These are phyloP conservation scores for Rhynchospora breviuscula DNA, from an alignment of 176 grass and related monocot genomes.

Conservation along the genomic window DNA sequence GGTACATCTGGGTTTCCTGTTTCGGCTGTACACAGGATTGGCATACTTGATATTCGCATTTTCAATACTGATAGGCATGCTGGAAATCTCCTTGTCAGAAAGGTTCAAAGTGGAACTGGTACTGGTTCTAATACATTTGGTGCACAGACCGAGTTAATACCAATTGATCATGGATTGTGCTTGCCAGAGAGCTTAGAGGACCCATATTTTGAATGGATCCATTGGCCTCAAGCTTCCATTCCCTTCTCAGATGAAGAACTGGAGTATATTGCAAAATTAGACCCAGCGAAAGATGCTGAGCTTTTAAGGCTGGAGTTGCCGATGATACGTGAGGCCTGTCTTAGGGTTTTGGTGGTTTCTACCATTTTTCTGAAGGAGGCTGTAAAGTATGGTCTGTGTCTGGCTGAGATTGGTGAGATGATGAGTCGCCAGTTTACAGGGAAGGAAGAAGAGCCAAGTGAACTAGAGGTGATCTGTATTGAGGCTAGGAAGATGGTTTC, in stretches of 20 bases:
- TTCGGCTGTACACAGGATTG: conserved; percentile 80
- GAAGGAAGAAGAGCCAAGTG: conserved; percentile 82
- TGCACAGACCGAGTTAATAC: conserved; percentile 60
- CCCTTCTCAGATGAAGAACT: conserved; percentile 84
- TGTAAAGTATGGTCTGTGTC: conserved; percentile 53
- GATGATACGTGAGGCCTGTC: conserved; percentile 73
- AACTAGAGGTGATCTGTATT: conserved; percentile 81
- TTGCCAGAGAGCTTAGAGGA: conserved; percentile 85
- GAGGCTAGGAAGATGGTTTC: conserved; percentile 57
- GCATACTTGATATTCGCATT: conserved; percentile 89
- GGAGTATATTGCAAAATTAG: conserved; percentile 66
- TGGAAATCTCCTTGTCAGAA: conserved; percentile 81
- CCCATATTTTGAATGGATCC: conserved; percentile 98
- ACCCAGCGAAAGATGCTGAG: conserved; percentile 59
- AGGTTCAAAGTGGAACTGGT: conserved; percentile 37
- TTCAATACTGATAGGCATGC: conserved; percentile 96
- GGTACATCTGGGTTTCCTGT: conserved; percentile 90
- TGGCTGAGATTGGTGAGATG: conserved; percentile 93
- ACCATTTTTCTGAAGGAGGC: conserved; percentile 85
- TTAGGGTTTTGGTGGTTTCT: conserved; percentile 76
- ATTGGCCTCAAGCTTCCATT: conserved; percentile 87
- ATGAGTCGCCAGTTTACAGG: conserved; percentile 90
- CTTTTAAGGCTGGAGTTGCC: conserved; percentile 63
- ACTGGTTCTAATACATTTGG: conserved; percentile 58
- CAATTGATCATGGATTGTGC: conserved; percentile 91